Conservation (phyloP, 352 stramenopile species). For the Phytopythium mirpurense region DNA sequence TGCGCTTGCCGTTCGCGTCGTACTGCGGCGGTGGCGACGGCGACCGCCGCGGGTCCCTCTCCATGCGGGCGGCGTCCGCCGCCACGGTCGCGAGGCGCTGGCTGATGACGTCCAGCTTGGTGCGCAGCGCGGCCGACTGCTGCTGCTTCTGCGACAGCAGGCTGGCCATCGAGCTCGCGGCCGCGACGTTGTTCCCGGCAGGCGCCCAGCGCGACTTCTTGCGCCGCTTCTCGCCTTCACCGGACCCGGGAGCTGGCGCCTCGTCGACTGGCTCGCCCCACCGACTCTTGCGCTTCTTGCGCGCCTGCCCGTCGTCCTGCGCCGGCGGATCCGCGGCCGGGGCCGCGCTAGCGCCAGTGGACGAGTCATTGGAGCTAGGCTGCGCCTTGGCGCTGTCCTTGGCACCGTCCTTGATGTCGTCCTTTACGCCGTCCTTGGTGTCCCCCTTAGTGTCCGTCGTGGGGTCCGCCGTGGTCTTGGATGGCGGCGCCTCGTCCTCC, state of each 20-base stretch:
- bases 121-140: slow-evolving; percentile 62
- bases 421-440: no score
- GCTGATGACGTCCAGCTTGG: slow-evolving; percentile 71
- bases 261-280: slow-evolving; percentile 71
- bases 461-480: slow-evolving; percentile 8
- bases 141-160: slow-evolving; percentile 59
- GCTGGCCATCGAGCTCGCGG: slow-evolving; percentile 37
- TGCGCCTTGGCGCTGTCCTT: slow-evolving; percentile 8
- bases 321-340: not conserved
- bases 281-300: slow-evolving; percentile 79
- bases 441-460: slow-evolving; percentile 4
- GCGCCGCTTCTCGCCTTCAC: slow-evolving; percentile 39
- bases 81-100: slow-evolving; percentile 75
- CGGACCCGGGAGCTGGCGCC: not conserved
- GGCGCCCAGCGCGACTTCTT: slow-evolving; percentile 85
- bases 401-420: no score
- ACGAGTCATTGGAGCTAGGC: not conserved
- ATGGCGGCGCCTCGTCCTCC: slow-evolving; percentile 4
- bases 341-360: not conserved
- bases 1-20: slow-evolving; percentile 94
- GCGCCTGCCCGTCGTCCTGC: slow-evolving; percentile 41
- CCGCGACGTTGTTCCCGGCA: slow-evolving; percentile 18
- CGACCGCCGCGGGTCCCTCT: slow-evolving; percentile 87
- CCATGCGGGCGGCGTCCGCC: slow-evolving; percentile 68
- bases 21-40: slow-evolving; percentile 94